Evolutionary conservation across 371 early-diverging fungal genomes (phyloP).

Genomic region (Actinomortierella ambigua): DNA sequence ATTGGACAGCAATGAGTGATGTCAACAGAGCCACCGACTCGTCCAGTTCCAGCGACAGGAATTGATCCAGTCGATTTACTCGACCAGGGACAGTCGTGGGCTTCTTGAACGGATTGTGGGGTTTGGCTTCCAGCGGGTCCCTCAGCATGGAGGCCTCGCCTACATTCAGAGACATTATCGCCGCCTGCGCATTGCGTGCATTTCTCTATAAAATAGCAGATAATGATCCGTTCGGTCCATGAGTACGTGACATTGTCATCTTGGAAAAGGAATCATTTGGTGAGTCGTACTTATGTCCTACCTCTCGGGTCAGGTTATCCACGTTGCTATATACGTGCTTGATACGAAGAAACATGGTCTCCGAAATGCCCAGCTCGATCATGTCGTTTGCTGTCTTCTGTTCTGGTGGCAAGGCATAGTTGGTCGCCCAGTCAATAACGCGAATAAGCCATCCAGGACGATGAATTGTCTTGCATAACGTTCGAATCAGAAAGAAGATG

Average conservation of each 20-base stretch:
- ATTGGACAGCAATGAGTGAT: conserved; percentile 60
- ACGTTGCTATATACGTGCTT: conserved; percentile 43
- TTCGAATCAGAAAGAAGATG: conserved; percentile 61
- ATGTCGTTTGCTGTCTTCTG: background rate
- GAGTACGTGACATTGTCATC: no score
- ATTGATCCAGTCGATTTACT: no score
- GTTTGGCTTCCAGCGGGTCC: no score
- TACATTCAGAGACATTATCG: no score
- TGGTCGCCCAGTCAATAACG: conserved; percentile 56
- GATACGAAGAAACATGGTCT: conserved; percentile 42
- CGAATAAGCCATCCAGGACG: conserved; percentile 67
- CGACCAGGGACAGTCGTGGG: no score
- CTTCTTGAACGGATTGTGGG: no score
- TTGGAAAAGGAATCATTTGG: no score
- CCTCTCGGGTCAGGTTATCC: conserved; percentile 29
- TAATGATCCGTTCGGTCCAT: no score
- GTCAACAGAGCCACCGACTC: conserved; percentile 60
- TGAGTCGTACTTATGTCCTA: background rate
- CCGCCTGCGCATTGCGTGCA: no score
- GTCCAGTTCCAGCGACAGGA: conserved; percentile 43
- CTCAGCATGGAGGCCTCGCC: no score
- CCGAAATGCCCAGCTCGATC: conserved; percentile 21
- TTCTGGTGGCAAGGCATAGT: conserved; percentile 15
- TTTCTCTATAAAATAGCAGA: no score
- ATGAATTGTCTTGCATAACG: conserved; percentile 68